Base-by-base conservation (phyloP, 306 rosid species). In the Pachyrhizus erosus region DNA sequence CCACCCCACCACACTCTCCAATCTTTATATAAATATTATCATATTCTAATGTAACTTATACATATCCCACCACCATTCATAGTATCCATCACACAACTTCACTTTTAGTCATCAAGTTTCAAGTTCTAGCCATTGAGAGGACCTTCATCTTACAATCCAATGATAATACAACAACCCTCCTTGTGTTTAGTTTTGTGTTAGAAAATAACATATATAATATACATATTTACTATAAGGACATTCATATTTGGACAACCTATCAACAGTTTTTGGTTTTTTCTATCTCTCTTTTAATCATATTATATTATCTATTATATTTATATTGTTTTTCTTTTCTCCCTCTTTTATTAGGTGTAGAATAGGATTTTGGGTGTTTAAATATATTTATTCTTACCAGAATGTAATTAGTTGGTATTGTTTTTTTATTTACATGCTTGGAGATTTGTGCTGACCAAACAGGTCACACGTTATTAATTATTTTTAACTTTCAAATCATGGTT, bases 1-100 rank as follows among this genome's bases (percentile, higher is more conserved):
- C 72, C 10, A 66, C 72, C 49, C 49, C 17, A 65, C 45, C 71
- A 65, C 9, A 2, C 20, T 64, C 70, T 64, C 45, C 71, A 65
- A 15, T 34, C 46, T 34, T 8, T 18, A 17, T 34, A 31, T 65
- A 9, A 65, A 17, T 34, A 31, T 65, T n/a, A 65, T 17, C 13
- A 13, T 31, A 33, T 64, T 2, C 0, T 62, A 27, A 0, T 62
- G 11, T 62, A 62, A 62, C 18, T 61, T 58, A 34, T 34, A 34
- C 5, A 34, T 12, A 26, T 13, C 68, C 9, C 67, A 57, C 8
- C 17, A 57, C 31, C 70, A 62, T 64, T 9, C 5, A 54, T 54
- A 17, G 9, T 60, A 60, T 12, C 64, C 14, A 15, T 62, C 42
- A 62, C 70, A 7, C 40, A 14, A 15, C 70, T 64, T 34, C 72